Conservation (phyloP, 257 asterid species). For the Osmanthus fragrans region DNA sequence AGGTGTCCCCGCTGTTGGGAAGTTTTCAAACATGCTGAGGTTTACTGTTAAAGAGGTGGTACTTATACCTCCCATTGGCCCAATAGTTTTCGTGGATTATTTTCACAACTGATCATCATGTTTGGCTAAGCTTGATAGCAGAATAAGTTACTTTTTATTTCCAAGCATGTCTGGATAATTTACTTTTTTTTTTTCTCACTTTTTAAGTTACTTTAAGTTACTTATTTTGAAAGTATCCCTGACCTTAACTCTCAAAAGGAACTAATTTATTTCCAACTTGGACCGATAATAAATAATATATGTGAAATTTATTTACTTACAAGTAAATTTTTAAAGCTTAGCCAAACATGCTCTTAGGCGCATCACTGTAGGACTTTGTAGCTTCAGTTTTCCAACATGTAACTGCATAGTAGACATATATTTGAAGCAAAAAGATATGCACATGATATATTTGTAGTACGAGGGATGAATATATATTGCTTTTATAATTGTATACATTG, state of each 20-base stretch:
- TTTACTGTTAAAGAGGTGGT: constrained; percentile 99
- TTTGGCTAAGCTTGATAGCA: neutral
- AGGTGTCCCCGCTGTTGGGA: constrained; percentile 88
- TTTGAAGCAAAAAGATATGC: neutral
- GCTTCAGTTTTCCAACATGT: neutral
- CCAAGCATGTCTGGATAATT: neutral
- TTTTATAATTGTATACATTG: neutral
- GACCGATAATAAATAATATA: neutral
- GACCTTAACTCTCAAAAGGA: neutral
- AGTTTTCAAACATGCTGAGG: constrained; percentile 79
- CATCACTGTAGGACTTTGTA: neutral
- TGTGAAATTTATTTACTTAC: neutral
- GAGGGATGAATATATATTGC: neutral
- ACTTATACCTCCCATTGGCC: constrained; percentile 20
- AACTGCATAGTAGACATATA: neutral
- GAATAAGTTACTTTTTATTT: neutral
- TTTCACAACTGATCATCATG: neutral
- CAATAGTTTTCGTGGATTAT: neutral
- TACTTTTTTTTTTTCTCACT: too few relatives aligned
- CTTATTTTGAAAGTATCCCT: neutral
- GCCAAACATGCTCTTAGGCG: neutral
- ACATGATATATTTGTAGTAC: neutral
- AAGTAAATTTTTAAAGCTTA: neutral
- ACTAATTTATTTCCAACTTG: neutral
- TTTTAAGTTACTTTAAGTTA: neutral